phyloP scores from a whole-genome alignment of 1,139 yeast genomes.

The Kodamaea suecica region DNA sequence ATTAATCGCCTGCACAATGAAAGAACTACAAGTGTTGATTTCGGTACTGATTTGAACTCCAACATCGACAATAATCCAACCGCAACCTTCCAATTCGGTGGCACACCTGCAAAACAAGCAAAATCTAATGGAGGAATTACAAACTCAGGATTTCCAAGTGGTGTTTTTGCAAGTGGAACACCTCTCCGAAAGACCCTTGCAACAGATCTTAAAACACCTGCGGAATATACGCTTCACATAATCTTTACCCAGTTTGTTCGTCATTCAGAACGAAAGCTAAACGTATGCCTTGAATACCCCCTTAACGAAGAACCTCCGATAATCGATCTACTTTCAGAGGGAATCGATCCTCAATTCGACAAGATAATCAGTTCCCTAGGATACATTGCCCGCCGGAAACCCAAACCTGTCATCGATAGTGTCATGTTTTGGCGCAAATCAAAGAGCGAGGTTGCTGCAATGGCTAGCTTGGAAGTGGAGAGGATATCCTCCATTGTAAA shows the following conservation, averaged over 20 bases:
- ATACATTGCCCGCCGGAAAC: constrained; percentile 82
- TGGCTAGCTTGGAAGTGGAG: constrained; percentile 66
- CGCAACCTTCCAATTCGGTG: neutral
- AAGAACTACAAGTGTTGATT: no score
- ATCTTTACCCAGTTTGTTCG: constrained; percentile 94
- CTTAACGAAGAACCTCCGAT: constrained; percentile 76
- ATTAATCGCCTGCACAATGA: no score
- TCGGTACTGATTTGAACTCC: neutral
- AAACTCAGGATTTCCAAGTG: neutral
- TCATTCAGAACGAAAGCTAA: constrained; percentile 83
- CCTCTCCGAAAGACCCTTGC: constrained; percentile 19
- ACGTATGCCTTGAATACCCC: constrained; percentile 67
- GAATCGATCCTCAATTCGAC: constrained; percentile 83
- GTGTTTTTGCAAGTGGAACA: neutral
- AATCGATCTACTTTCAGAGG: constrained; percentile 78
- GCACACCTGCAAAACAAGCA: no score
- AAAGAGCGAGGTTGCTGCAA: constrained; percentile 75
- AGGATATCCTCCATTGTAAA: constrained; percentile 8
- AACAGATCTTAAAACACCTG: constrained; percentile 64
- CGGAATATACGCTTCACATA: constrained; percentile 92
- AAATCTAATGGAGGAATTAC: no score
- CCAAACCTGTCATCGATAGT: constrained; percentile 94
- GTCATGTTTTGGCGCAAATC: constrained; percentile 98
- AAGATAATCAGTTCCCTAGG: constrained; percentile 83
- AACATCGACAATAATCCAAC: neutral